Evolutionary conservation across 768 basidiomycete species (phyloP).

Genomic region (Suillus cothurnatus): DNA sequence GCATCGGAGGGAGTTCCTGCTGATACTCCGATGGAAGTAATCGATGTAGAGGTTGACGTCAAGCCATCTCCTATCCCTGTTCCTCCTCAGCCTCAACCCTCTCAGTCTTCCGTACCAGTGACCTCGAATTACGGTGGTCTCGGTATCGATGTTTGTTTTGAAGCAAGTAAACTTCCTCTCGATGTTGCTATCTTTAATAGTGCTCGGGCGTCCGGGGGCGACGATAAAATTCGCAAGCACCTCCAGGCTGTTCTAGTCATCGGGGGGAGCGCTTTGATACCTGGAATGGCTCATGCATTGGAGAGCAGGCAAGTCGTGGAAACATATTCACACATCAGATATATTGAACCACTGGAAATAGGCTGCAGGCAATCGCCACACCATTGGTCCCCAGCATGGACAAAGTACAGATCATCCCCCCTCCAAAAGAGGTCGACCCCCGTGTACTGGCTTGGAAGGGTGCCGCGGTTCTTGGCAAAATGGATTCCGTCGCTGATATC

Average conservation of each 20-base stretch:
- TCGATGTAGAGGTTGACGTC: conserved; percentile 52
- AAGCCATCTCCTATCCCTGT: conserved; percentile 33
- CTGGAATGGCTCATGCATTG: conserved; percentile 83
- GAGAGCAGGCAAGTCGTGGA: conserved; percentile 68
- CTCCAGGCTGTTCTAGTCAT: conserved; percentile 86
- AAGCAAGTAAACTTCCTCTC: conserved; percentile 87
- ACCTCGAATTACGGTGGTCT: conserved; percentile 43
- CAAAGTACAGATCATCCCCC: conserved; percentile 90
- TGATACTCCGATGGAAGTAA: conserved; percentile 43
- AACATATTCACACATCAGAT: not conserved
- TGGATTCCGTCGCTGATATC: conserved; percentile 87
- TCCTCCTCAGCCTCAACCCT: conserved; percentile 24
- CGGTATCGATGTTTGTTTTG: conserved; percentile 77
- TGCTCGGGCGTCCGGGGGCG: conserved; percentile 82
- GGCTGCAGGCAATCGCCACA: conserved; percentile 82
- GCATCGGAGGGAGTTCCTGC: conserved; percentile 20
- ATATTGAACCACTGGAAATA: conserved; percentile 26
- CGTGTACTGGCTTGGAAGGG: conserved; percentile 94
- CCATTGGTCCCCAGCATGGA: conserved; percentile 83
- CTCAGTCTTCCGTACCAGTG: conserved; percentile 23
- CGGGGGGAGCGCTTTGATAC: conserved; percentile 79
- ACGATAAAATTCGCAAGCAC: conserved; percentile 89
- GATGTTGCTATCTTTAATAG: conserved; percentile 95
- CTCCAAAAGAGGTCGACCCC: conserved; percentile 92
- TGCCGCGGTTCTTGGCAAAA: conserved; percentile 84